These are phyloP conservation scores for Tephrocybe sp. DNA, from an alignment of 768 basidiomycete genomes.

Conservation along the genomic window DNA sequence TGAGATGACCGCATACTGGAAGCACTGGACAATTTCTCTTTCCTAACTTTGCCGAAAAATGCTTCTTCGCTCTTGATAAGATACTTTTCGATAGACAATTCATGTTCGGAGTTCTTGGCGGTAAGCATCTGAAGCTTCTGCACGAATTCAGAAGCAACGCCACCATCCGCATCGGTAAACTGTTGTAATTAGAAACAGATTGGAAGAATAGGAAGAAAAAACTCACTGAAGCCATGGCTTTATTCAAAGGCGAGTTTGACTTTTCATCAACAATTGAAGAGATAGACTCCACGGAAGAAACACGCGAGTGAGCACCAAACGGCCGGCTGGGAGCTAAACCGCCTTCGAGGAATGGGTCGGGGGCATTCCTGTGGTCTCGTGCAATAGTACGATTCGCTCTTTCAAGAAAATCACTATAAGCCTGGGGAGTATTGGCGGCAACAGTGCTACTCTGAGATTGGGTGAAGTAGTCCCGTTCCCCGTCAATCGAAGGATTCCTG, in stretches of 20 bases:
- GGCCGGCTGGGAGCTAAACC: slow-evolving; percentile 61
- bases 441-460: slow-evolving; percentile 31
- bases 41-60: slow-evolving; percentile 89
- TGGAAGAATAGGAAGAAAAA: neutral
- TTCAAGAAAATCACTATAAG: slow-evolving; percentile 80
- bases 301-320: slow-evolving; percentile 79
- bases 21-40: slow-evolving; percentile 83
- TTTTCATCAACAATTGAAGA: slow-evolving; percentile 92
- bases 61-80: slow-evolving; percentile 89
- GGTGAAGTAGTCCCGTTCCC: slow-evolving; percentile 53
- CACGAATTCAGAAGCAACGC: slow-evolving; percentile 87
- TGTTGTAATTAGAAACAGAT: slow-evolving; percentile 26
- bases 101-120: slow-evolving; percentile 86
- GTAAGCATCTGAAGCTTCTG: slow-evolving; percentile 77
- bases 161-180: slow-evolving; percentile 95
- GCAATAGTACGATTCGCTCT: slow-evolving; percentile 84
- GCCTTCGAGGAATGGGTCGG: slow-evolving; percentile 85
- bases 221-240: slow-evolving; percentile 84
- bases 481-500: slow-evolving; percentile 48
- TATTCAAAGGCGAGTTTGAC: slow-evolving; percentile 87
- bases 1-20: slow-evolving; percentile 77
- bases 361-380: slow-evolving; percentile 71
- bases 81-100: slow-evolving; percentile 91
- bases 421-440: slow-evolving; percentile 32
- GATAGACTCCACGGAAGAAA: slow-evolving; percentile 88